A percentile compares a stretch with the other conserved stretches of the same genome.
These are phyloP conservation scores for Cyphellophora attinorum DNA, from an alignment of 2,329 filamentous ascomycete species.

Conservation along the genomic window DNA sequence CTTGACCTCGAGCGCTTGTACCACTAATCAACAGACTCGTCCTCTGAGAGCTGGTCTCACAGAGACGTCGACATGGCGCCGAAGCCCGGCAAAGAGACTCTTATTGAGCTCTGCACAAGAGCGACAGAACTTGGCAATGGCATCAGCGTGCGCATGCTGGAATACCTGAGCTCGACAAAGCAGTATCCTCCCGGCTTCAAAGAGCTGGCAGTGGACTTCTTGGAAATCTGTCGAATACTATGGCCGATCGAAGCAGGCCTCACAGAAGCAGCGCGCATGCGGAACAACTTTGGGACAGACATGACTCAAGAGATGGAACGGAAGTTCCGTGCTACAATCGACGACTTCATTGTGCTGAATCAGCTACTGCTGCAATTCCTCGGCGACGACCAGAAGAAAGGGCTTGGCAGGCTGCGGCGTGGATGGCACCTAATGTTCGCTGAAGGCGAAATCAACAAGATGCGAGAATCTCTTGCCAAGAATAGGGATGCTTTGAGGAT, in stretches of 20 bases:
- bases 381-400: conserved; percentile 52
- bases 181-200: conserved; percentile 47
- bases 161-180: conserved; percentile 51
- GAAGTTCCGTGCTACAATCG: conserved; percentile 52
- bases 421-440: conserved; percentile 56
- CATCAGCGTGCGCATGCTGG: conserved; percentile 56
- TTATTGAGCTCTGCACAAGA: conserved; percentile 45
- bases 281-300: conserved; percentile 48
- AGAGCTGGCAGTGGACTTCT: conserved; percentile 54
- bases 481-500: conserved; percentile 54
- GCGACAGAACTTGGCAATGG: conserved; percentile 53
- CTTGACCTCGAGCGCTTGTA: too few relatives aligned
- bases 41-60: too few relatives aligned
- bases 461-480: conserved; percentile 46
- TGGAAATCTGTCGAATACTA: conserved; percentile 56
- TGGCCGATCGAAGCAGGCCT: conserved; percentile 62
- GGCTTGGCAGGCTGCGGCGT: conserved; percentile 50
- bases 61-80: too few relatives aligned
- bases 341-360: conserved; percentile 54
- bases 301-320: conserved; percentile 55
- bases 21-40: too few relatives aligned
- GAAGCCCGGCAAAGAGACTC: conserved; percentile 22
- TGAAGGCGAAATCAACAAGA: conserved; percentile 52
- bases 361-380: conserved; percentile 54
- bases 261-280: conserved; percentile 40